Conservation (phyloP, 2,329 filamentous ascomycete genomes). For the Celoporthe dispersa region DNA sequence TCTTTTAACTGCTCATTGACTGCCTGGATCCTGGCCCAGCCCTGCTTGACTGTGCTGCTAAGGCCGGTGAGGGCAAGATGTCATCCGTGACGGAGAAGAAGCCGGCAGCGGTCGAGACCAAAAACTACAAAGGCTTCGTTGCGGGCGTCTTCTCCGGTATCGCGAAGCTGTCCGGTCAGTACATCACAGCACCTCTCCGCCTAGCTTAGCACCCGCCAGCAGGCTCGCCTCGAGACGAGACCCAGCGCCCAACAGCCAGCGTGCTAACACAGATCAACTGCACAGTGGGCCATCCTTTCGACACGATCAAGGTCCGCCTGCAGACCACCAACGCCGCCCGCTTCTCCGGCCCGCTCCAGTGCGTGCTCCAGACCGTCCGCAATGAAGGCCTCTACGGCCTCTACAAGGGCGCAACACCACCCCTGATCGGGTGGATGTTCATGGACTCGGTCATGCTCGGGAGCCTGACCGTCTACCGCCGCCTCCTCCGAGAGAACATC, state of each 20-base stretch:
- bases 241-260: background rate
- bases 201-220: background rate
- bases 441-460: slow-evolving; percentile 91
- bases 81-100: slow-evolving; percentile 35
- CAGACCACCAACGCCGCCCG: slow-evolving; percentile 80
- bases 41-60: slow-evolving; percentile 7
- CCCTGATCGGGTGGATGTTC: slow-evolving; percentile 96
- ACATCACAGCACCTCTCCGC: too few species aligned
- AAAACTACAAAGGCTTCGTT: slow-evolving; percentile 93
- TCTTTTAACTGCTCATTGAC: background rate
- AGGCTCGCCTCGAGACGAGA: background rate
- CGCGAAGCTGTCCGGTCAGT: slow-evolving; percentile 80
- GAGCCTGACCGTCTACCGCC: slow-evolving; percentile 86
- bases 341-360: slow-evolving; percentile 86
- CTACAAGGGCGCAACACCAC: slow-evolving; percentile 94
- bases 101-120: slow-evolving; percentile 40
- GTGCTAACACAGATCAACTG: background rate
- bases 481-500: slow-evolving; percentile 78
- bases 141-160: slow-evolving; percentile 96
- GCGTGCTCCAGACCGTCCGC: slow-evolving; percentile 79
- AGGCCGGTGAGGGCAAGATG: slow-evolving; percentile 23
- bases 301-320: slow-evolving; percentile 94
- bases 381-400: slow-evolving; percentile 84
- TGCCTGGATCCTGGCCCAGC: background rate
- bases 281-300: slow-evolving; percentile 75